These are phyloP conservation scores for Kwoniella newhampshirensis DNA, from an alignment of 768 basidiomycete genomes.

Conservation along the genomic window DNA sequence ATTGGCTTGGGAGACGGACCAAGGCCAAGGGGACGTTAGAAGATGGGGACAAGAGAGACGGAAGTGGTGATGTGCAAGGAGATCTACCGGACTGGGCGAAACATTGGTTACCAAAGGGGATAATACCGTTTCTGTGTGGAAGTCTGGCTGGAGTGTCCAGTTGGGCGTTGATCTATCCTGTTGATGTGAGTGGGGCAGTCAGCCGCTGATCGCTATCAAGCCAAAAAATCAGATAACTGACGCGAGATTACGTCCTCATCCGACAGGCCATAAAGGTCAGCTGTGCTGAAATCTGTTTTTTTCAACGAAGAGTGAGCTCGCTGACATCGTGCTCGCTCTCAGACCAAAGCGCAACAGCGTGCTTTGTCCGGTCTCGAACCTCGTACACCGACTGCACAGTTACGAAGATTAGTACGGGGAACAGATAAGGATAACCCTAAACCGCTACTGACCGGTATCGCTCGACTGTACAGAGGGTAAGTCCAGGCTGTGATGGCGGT, in stretches of 20 bases:
- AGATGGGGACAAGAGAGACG: slow-evolving; percentile 7
- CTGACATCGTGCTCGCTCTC: not conserved
- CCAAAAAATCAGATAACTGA: not conserved
- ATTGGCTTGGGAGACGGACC: slow-evolving; percentile 69
- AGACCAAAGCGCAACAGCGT: slow-evolving; percentile 94
- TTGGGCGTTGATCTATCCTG: slow-evolving; percentile 86
- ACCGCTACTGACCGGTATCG: slow-evolving; percentile 67
- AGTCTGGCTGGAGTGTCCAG: slow-evolving; percentile 76
- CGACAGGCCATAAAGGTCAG: slow-evolving; percentile 26
- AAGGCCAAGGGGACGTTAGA: slow-evolving; percentile 18
- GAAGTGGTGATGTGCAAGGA: slow-evolving; percentile 39
- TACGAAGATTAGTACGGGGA: slow-evolving; percentile 77
- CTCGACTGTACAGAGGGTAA: slow-evolving; percentile 88
- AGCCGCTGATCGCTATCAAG: not conserved
- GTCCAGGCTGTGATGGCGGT: slow-evolving; percentile 43
- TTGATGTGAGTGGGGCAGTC: slow-evolving; percentile 65
- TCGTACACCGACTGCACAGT: slow-evolving; percentile 70
- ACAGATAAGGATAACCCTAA: slow-evolving; percentile 72
- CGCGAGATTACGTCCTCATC: not conserved
- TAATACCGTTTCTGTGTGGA: slow-evolving; percentile 89
- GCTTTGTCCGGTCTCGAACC: slow-evolving; percentile 75
- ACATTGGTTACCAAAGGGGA: slow-evolving; percentile 74
- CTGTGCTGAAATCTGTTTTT: not conserved
- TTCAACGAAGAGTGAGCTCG: not conserved
- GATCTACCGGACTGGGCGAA: slow-evolving; percentile 52